Evolutionary conservation across 148 eudicot genomes (phyloP), one percentile per base, ranked within the genome.

Genomic region (Salicornia ramosissima): DNA sequence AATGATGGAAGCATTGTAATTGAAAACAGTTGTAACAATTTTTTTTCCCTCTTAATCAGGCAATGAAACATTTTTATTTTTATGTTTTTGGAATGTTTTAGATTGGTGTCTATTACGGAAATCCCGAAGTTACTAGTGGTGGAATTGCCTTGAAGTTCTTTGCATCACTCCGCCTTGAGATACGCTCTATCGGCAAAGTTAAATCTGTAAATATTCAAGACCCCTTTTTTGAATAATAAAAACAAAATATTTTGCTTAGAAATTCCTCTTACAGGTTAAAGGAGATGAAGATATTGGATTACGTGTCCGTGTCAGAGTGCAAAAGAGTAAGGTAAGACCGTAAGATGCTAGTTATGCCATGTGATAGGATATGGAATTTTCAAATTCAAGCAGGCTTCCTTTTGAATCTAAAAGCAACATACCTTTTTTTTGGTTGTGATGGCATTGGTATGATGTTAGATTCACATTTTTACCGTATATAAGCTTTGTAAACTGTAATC

Each of bases 51-150:
- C 49, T 40, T 36, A 31, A 15, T 3, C 14, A 19, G 68, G 40
- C 46, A 47, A 22, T 74, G 54, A 26, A 56, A 26, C 19, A 79
- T 33, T 57, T n/a, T n/a, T n/a, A n/a, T n/a, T n/a, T n/a, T n/a
- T n/a, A n/a, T 68, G 40, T 34, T 77, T 78, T 22, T 28, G 3
- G 11, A 15, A 57, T 63, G 34, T 60, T 39, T 45, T 74, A 93
- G 98, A 93, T 93, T 81, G 98, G 98, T 13, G 98, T 93, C 52
- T 90, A 77, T 83, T 93, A 93, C 72, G 96, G 98, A 64, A 93
- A 93, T 85, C 98, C 98, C 77, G 98, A 93, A 88, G 98, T 93
- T 71, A 93, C 98, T 53, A 93, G 98, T 71, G 98, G 98, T 81
- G 98, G 98, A 74, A 93, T 93, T 68, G 98, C 98, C 72, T 78